Conservation (phyloP, 352 stramenopile species). For the Phytophthora cryptogea region DNA sequence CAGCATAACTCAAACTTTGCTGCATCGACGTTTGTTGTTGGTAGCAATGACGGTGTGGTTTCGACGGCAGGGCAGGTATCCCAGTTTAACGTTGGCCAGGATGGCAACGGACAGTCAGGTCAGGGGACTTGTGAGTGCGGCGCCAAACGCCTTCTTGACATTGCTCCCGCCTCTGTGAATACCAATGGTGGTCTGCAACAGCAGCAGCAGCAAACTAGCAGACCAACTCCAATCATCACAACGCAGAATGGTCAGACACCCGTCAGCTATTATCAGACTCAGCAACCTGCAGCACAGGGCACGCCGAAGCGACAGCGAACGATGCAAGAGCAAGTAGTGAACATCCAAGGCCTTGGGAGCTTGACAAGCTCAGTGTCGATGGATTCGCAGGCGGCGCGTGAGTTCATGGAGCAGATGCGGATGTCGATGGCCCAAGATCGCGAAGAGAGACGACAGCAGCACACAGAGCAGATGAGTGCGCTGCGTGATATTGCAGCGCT, state of each 20-base stretch:
- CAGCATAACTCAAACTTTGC: slow-evolving; percentile 17
- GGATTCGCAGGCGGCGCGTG: slow-evolving; percentile 13
- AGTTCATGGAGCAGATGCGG: slow-evolving; percentile 41
- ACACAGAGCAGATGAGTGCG: slow-evolving; percentile 58
- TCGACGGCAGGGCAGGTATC: neutral
- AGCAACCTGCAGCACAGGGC: slow-evolving; percentile 17
- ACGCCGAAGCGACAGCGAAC: slow-evolving; percentile 28
- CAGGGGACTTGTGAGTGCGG: slow-evolving; percentile 30
- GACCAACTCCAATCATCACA: slow-evolving; percentile 2
- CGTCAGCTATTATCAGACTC: slow-evolving; percentile 7
- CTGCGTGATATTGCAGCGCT: slow-evolving; percentile 47
- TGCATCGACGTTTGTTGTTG: slow-evolving; percentile 7
- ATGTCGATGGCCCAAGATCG: slow-evolving; percentile 42
- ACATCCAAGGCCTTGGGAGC: neutral
- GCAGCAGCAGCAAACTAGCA: slow-evolving; percentile 7
- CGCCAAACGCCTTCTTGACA: slow-evolving; percentile 22
- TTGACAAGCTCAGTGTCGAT: slow-evolving; percentile 7
- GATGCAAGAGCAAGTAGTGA: slow-evolving; percentile 18
- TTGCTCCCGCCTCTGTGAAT: slow-evolving; percentile 3
- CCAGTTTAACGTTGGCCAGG: slow-evolving; percentile 4
- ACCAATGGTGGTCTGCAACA: slow-evolving; percentile 7
- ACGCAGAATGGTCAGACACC: slow-evolving; percentile 8
- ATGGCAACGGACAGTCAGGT: slow-evolving; percentile 11
- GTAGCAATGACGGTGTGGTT: slow-evolving; percentile 3
- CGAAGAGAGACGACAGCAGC: slow-evolving; percentile 53